Evolutionary conservation across 306 rosid genomes (phyloP), one percentile per base, ranked within the genome.

Genomic region (Coriaria nepalensis): DNA sequence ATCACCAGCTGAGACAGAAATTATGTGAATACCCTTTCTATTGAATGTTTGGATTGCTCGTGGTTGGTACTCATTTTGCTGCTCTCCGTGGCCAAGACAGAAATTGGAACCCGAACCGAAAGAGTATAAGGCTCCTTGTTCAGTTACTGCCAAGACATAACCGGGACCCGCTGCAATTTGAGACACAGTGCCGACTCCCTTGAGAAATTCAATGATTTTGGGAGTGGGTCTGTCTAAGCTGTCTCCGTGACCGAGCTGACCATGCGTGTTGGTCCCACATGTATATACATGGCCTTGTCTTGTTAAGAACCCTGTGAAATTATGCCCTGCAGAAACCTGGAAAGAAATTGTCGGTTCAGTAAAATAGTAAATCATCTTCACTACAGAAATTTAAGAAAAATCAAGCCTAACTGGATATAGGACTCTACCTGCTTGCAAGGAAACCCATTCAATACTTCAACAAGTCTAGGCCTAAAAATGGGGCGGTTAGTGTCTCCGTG

Each of bases 21-120:
- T 80, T 13, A 88, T 59, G 56, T 83, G 93, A 66, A 76, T 72
- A 41, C 76, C 72, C 71, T 76, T 78, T 53, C 86, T 74, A 65
- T 59, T 68, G 54, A 88, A 81, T 52, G 73, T 71, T 60, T 81
- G 96, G 43, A 88, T 72, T 8, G 61, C 64, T 6, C 95, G 93
- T 49, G 96, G 95, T 50, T 62, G 81, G 58, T 80, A 60, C 67
- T 88, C 96, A 41, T 75, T 53, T 6, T 81, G 96, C 52, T 80
- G 95, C 60, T 84, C 95, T 29, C 96, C 96, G 37, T 83, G 96
- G 68, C 96, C 96, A 37, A 88, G 96, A 72, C 95, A 88, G 65
- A 88, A 88, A 65, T 81, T 76, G 61, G 88, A 70, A 45, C 96
- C 96, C 8, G 83, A 78, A 9, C 96, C 95, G n/a, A 81, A 83